Evolutionary conservation across 2,329 filamentous ascomycete species (phyloP).

Genomic region (Penicillium sp.): DNA sequence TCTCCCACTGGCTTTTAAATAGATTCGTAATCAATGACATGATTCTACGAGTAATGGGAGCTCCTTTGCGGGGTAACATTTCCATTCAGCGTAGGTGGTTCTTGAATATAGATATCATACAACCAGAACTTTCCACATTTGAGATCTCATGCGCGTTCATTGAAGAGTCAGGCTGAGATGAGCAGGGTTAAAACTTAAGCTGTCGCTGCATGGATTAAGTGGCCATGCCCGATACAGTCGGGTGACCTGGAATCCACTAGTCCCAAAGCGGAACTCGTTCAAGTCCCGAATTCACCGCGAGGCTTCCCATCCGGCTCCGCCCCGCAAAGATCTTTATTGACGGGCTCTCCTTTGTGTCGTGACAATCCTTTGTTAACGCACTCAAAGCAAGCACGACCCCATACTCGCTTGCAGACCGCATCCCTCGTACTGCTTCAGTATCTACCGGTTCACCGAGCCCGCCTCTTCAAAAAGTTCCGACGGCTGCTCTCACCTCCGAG

Average conservation of each 20-base stretch:
- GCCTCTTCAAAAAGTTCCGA: slow-evolving; percentile 8
- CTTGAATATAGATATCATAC: neutral
- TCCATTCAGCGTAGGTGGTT: neutral
- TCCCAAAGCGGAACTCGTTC: slow-evolving; percentile 13
- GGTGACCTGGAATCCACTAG: slow-evolving; percentile 10
- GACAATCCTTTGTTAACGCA: neutral
- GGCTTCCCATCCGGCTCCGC: slow-evolving; percentile 11
- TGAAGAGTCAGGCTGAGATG: no score
- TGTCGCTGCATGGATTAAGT: no score
- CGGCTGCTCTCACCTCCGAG: slow-evolving; percentile 7
- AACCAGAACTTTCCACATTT: neutral
- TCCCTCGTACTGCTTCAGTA: neutral
- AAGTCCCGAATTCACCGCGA: slow-evolving; percentile 12
- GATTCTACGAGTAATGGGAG: no score
- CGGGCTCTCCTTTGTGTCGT: slow-evolving; percentile 2
- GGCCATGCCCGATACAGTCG: no score
- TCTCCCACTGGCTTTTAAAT: no score
- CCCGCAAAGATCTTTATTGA: slow-evolving; percentile 14
- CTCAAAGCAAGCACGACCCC: neutral
- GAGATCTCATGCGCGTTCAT: no score
- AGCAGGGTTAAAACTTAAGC: no score
- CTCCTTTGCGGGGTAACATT: no score
- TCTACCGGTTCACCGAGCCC: neutral
- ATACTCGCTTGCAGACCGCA: neutral
- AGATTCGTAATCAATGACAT: no score